Base-by-base conservation (phyloP, 2,329 filamentous ascomycete genomes). In the Ascochyta pisi region DNA sequence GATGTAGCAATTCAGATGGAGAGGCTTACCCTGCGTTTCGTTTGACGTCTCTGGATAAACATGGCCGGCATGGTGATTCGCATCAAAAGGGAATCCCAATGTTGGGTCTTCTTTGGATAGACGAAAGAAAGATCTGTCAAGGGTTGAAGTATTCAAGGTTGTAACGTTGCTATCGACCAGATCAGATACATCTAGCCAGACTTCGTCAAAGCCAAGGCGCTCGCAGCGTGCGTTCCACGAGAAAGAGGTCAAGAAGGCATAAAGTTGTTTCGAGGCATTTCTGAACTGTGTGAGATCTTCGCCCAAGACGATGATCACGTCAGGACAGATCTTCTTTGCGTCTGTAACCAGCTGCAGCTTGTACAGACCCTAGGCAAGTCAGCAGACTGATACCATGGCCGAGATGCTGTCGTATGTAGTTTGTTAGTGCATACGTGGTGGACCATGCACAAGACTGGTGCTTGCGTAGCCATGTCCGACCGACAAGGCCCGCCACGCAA, bases 321-420 rank as follows among this genome's bases (percentile, higher is more conserved):
- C 91, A 0, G 93, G 92, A 64, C 92, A 96, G 26, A 88, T 75
- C 65, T 83, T 86, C 76, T 86, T 90, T 4, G 94, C 95, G 60
- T 97, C 92, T 49, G 82, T 84, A 70, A 97, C 87, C 61, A 92
- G 84, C 82, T 96, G 92, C 57, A 98, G 82, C 79, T 99, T 98
- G 74, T 84, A 82, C 50, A 93, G 82, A 34, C 81, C 81, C 74
- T 79, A 60, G 27, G 34, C 27, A 48, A 38, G 65, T 73, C 65
- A 71, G 71, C 63, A 51, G 50, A 51, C 54, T 62, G 56, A 53
- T 50, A 51, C 53, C 4, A 48, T 40, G 44, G 10, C 44, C 40
- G 41, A 26, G 35, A 34, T 26, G 19, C 29, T 31, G 23, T 47
- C 7, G 46, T 26, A 35, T 50, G 41, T 31, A 22, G 16, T 33